Evolutionary conservation across 2,329 filamentous ascomycete species (phyloP).

Genomic region (Aspergillus sp.): DNA sequence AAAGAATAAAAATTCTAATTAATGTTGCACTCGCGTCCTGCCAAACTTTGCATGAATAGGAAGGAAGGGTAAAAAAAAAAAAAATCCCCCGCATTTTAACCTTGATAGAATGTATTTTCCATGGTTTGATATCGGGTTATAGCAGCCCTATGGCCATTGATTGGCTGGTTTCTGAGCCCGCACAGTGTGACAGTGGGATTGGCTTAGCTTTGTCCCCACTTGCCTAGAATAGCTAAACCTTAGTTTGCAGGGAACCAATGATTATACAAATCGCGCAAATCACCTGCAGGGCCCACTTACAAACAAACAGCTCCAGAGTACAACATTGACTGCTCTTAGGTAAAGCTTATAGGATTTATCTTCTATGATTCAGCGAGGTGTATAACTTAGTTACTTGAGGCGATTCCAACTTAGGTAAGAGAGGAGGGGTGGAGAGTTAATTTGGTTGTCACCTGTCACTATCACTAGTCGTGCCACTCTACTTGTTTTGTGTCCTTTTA

Average conservation of each 20-base stretch:
- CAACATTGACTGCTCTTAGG: too few species aligned
- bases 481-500: background rate
- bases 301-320: too few species aligned
- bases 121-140: background rate
- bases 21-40: background rate
- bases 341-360: too few species aligned
- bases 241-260: too few species aligned
- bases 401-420: background rate
- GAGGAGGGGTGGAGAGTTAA: background rate
- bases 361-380: background rate
- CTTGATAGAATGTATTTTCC: background rate
- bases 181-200: too few species aligned
- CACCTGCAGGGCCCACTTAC: too few species aligned
- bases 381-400: background rate
- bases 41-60: conserved; percentile 8
- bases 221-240: too few species aligned
- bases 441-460: background rate
- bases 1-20: background rate
- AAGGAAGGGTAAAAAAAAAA: too few species aligned
- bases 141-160: background rate
- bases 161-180: background rate
- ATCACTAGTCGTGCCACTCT: background rate
- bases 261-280: too few species aligned
- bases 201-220: too few species aligned
- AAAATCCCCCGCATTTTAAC: background rate